A percentile compares a stretch with the other conserved stretches of the same genome.
phyloP scores from a whole-genome alignment of 2,329 filamentous ascomycete genomes.

The Aspergillus alliaceus region DNA sequence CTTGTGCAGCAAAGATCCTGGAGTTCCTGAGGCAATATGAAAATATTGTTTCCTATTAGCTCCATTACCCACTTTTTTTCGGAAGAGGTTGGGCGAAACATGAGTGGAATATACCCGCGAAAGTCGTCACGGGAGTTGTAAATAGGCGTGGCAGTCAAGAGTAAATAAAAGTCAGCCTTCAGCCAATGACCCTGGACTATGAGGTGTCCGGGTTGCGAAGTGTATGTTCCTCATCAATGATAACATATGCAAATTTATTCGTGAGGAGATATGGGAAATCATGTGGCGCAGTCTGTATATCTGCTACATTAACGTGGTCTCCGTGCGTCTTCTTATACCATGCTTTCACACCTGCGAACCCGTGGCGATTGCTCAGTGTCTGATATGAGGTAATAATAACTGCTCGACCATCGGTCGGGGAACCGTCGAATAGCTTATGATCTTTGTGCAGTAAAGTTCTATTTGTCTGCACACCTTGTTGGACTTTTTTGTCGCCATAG shows the following conservation, averaged over 20 bases:
- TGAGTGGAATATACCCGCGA: neutral
- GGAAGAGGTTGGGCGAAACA: neutral
- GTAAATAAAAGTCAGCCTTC: neutral
- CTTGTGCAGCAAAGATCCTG: neutral
- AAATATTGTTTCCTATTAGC: neutral
- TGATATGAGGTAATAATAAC: constrained; percentile 1
- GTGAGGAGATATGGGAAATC: neutral
- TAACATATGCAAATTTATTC: neutral
- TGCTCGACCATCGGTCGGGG: neutral
- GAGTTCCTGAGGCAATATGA: neutral
- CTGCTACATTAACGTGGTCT: too few relatives aligned
- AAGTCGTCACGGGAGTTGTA: neutral
- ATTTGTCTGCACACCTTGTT: neutral
- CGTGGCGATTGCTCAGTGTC: neutral
- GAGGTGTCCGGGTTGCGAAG: neutral
- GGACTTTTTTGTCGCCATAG: neutral
- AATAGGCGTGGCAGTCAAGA: neutral
- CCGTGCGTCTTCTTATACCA: neutral
- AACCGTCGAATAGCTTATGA: neutral
- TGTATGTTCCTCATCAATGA: neutral
- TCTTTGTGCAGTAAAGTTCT: neutral
- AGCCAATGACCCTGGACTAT: neutral
- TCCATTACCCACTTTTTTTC: neutral
- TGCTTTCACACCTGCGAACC: neutral
- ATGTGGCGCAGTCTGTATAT: neutral